A percentile compares a stretch with the other conserved stretches of the same genome.
Conservation (phyloP, 768 basidiomycete genomes). For the Serendipita vermifera region DNA sequence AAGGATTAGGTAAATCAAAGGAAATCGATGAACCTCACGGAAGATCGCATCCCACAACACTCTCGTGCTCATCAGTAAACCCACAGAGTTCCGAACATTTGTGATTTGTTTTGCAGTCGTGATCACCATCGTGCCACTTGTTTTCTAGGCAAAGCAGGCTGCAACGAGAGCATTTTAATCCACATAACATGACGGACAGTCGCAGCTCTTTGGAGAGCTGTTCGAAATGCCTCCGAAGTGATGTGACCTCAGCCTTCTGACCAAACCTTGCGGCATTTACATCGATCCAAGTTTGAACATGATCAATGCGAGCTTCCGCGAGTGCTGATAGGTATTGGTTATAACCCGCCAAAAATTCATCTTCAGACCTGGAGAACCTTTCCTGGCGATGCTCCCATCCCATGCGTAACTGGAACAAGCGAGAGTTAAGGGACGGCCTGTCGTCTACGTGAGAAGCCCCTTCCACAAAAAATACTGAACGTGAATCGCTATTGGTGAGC, state of each 20-base stretch:
- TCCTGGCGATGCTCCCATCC: background rate
- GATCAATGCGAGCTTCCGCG: slow-evolving; percentile 32
- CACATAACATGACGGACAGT: slow-evolving; percentile 37
- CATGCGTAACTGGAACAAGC: background rate
- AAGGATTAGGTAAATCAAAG: background rate
- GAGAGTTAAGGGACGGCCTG: background rate
- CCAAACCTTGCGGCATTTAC: slow-evolving; percentile 38
- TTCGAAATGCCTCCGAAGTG: slow-evolving; percentile 34
- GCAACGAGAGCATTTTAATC: slow-evolving; percentile 35
- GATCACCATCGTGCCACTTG: slow-evolving; percentile 34
- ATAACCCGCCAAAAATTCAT: slow-evolving; percentile 31
- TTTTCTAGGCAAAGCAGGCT: slow-evolving; percentile 36
- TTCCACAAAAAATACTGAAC: background rate
- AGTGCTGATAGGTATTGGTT: slow-evolving; percentile 28
- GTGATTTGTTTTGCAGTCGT: slow-evolving; percentile 42
- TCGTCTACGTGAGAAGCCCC: background rate
- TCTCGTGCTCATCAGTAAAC: slow-evolving; percentile 28
- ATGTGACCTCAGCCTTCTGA: slow-evolving; percentile 32
- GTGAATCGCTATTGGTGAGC: background rate
- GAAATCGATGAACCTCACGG: slow-evolving; percentile 26
- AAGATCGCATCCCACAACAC: slow-evolving; percentile 34
- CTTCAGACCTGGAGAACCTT: slow-evolving; percentile 29
- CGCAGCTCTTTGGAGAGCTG: slow-evolving; percentile 33
- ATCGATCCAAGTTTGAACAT: slow-evolving; percentile 40
- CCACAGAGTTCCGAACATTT: slow-evolving; percentile 33